These are phyloP conservation scores for Emergomyces pasteurianus DNA, from an alignment of 2,329 filamentous ascomycete genomes.

Conservation along the genomic window DNA sequence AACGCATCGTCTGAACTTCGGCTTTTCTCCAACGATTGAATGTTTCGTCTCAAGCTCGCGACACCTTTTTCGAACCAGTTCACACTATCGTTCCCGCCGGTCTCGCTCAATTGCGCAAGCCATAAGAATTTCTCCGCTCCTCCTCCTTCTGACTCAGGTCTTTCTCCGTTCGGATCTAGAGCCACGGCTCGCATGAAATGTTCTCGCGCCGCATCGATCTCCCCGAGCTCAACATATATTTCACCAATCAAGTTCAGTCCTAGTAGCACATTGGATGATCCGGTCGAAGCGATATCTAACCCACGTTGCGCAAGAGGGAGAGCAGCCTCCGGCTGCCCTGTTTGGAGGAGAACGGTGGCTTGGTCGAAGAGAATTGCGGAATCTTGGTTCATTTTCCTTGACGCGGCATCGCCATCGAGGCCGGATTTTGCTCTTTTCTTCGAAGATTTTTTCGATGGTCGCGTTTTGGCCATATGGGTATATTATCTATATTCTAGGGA, in stretches of 20 bases:
- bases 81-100: conserved; percentile 49
- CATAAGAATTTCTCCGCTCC: conserved; percentile 91
- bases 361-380: conserved; percentile 45
- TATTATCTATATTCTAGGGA: not conserved
- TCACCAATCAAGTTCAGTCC: conserved; percentile 69
- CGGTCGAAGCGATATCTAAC: conserved; percentile 27
- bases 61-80: conserved; percentile 54
- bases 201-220: conserved; percentile 59
- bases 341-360: conserved; percentile 46
- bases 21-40: conserved; percentile 50
- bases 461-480: conserved; percentile 39
- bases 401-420: conserved; percentile 25
- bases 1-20: conserved; percentile 25
- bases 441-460: conserved; percentile 34
- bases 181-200: conserved; percentile 62
- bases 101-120: conserved; percentile 73
- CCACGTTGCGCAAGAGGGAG: conserved; percentile 44
- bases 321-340: conserved; percentile 46
- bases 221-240: conserved; percentile 70
- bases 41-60: conserved; percentile 56
- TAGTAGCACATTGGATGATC: conserved; percentile 33
- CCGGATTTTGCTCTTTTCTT: conserved; percentile 33
- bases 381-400: conserved; percentile 37
- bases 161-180: conserved; percentile 62
- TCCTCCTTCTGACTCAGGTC: conserved; percentile 60